Conservation (phyloP, 2,329 filamentous ascomycete species). For the Calonectria hongkongensis region DNA sequence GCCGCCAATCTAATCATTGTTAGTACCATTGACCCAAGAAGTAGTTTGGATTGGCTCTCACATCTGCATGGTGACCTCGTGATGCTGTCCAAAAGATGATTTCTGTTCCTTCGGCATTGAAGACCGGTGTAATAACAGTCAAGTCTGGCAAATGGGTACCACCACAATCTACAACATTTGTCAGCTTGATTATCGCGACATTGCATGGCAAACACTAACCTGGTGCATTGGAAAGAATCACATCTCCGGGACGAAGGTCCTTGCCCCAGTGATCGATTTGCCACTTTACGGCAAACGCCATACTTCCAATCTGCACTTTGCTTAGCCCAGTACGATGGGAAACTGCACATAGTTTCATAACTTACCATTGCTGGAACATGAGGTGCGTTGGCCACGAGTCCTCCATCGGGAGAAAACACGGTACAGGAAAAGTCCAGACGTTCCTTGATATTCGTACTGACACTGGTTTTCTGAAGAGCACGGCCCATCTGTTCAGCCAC, state of each 20-base stretch:
- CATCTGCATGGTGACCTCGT: conserved; percentile 85
- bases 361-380: conserved; percentile 74
- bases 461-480: conserved; percentile 85
- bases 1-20: conserved; percentile 75
- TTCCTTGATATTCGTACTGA: conserved; percentile 88
- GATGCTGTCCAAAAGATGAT: conserved; percentile 89
- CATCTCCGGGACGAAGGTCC: conserved; percentile 84
- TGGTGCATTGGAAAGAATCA: conserved; percentile 87
- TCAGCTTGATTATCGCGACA: neutral
- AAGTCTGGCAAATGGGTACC: conserved; percentile 89
- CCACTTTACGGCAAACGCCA: conserved; percentile 86
- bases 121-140: conserved; percentile 85
- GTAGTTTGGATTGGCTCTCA: neutral
- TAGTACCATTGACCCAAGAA: neutral
- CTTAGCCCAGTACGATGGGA: neutral
- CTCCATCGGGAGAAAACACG: conserved; percentile 83
- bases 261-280: conserved; percentile 87
- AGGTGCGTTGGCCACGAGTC: conserved; percentile 84
- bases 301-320: conserved; percentile 81
- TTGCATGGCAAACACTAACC: neutral
- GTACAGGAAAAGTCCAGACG: conserved; percentile 88
- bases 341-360: neutral
- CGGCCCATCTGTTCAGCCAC: conserved; percentile 90
- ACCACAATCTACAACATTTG: conserved; percentile 74
- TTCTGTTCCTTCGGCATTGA: conserved; percentile 75